phyloP scores from a whole-genome alignment of 1,284 basidiomycete species.

The Testicularia cyperi region DNA sequence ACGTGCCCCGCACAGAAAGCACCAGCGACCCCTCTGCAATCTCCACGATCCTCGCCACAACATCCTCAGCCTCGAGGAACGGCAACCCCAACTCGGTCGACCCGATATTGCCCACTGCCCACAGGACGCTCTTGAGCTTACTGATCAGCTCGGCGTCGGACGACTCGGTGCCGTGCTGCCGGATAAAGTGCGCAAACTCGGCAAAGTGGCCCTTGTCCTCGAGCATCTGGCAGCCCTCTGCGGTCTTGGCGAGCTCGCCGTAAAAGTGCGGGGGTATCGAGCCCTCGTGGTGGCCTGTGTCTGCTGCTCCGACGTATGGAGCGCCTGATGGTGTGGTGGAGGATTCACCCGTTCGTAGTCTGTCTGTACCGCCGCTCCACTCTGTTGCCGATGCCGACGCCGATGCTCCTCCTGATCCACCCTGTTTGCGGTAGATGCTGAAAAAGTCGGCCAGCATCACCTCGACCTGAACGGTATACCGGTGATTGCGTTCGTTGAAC shows the following conservation, averaged over 20 bases:
- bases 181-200: conserved; percentile 87
- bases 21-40: conserved; percentile 87
- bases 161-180: conserved; percentile 79
- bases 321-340: too few relatives aligned
- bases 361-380: too few relatives aligned
- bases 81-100: conserved; percentile 85
- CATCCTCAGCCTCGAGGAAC: conserved; percentile 90
- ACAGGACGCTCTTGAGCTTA: conserved; percentile 90
- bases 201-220: conserved; percentile 85
- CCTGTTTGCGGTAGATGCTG: conserved; percentile 65
- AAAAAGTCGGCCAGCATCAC: conserved; percentile 75
- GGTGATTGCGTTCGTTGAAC: conserved; percentile 79
- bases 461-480: conserved; percentile 84
- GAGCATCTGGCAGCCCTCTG: conserved; percentile 85
- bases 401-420: not conserved
- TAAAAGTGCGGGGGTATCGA: conserved; percentile 94
- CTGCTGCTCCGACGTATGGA: too few relatives aligned
- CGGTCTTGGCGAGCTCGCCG: conserved; percentile 94
- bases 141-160: conserved; percentile 79
- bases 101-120: conserved; percentile 95
- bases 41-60: conserved; percentile 82
- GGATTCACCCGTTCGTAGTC: too few relatives aligned
- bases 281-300: conserved; percentile 67
- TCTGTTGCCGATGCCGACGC: not conserved
- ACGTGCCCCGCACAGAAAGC: conserved; percentile 90